A percentile compares a stretch with the other conserved stretches of the same genome.
These are phyloP conservation scores for Cyclotella choctawhatcheeana DNA, from an alignment of 108 stramenopile genomes.

Conservation along the genomic window DNA sequence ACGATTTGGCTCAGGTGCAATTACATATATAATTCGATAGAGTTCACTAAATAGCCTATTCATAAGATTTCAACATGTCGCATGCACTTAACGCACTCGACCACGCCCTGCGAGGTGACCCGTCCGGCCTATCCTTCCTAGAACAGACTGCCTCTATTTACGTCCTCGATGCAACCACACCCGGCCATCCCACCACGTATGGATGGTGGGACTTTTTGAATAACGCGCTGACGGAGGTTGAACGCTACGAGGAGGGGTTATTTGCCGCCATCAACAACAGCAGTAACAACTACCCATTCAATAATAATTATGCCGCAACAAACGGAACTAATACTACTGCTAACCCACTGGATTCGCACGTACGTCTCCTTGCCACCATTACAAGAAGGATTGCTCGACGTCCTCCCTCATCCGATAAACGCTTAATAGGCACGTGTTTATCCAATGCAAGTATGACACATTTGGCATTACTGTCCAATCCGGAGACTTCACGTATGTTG, in stretches of 20 bases:
- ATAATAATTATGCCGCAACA: neutral
- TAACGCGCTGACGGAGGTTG: constrained; percentile 79
- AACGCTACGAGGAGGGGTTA: constrained; percentile 59
- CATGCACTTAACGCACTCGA: constrained; percentile 65
- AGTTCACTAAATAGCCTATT: neutral
- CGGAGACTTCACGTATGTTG: constrained; percentile 46
- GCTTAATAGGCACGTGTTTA: constrained; percentile 65
- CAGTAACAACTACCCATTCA: neutral
- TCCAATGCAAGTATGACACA: constrained; percentile 64
- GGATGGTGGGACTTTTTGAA: constrained; percentile 88
- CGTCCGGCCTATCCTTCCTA: constrained; percentile 70
- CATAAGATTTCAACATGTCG: constrained; percentile 9
- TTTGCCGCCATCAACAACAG: too few species aligned
- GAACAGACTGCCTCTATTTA: constrained; percentile 76
- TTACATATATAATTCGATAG: neutral
- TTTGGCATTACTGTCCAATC: constrained; percentile 28
- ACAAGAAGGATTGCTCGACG: constrained; percentile 72
- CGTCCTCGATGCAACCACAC: constrained; percentile 70
- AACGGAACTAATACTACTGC: constrained; percentile 5
- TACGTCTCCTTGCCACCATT: constrained; percentile 71
- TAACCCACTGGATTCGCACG: constrained; percentile 54
- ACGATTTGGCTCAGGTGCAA: too few species aligned
- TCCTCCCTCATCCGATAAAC: constrained; percentile 58
- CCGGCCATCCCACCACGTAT: constrained; percentile 65
- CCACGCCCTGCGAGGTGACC: constrained; percentile 69